Conservation (phyloP, 345 rosid genomes). For the Salix purpurea region DNA sequence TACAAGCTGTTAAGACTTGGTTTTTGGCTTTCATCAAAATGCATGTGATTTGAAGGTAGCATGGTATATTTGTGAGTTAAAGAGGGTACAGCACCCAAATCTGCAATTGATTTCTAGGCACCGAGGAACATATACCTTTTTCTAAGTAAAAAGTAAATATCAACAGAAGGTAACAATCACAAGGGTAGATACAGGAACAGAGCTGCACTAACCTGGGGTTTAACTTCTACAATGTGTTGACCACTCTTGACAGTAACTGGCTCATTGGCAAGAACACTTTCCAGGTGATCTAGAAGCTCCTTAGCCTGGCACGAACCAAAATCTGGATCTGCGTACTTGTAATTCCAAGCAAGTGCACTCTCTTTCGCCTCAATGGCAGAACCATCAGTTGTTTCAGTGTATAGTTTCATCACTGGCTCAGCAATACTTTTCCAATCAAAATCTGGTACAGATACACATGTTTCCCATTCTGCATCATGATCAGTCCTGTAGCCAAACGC, state of each 20-base stretch:
- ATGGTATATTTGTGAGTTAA: neutral
- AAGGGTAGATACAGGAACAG: neutral
- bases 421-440: slow-evolving; percentile 93
- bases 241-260: slow-evolving; percentile 91
- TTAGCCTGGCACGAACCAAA: slow-evolving; percentile 97
- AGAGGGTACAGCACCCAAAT: neutral
- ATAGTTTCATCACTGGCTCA: slow-evolving; percentile 89
- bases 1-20: neutral
- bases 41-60: neutral
- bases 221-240: slow-evolving; percentile 85
- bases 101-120: neutral
- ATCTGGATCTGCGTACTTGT: slow-evolving; percentile 84
- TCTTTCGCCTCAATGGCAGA: slow-evolving; percentile 87
- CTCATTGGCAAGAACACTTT: slow-evolving; percentile 86
- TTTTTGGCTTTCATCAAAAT: neutral
- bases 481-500: slow-evolving; percentile 44
- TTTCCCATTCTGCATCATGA: slow-evolving; percentile 72
- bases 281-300: slow-evolving; percentile 91
- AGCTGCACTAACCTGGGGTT: slow-evolving; percentile 71
- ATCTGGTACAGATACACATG: slow-evolving; percentile 50
- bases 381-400: slow-evolving; percentile 93
- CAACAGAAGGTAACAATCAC: neutral
- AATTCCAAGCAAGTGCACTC: slow-evolving; percentile 84
- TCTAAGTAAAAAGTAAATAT: neutral
- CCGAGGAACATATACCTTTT: neutral